Conservation (phyloP, 2,329 filamentous ascomycete species). For the Purpureocillium lavendulum region DNA sequence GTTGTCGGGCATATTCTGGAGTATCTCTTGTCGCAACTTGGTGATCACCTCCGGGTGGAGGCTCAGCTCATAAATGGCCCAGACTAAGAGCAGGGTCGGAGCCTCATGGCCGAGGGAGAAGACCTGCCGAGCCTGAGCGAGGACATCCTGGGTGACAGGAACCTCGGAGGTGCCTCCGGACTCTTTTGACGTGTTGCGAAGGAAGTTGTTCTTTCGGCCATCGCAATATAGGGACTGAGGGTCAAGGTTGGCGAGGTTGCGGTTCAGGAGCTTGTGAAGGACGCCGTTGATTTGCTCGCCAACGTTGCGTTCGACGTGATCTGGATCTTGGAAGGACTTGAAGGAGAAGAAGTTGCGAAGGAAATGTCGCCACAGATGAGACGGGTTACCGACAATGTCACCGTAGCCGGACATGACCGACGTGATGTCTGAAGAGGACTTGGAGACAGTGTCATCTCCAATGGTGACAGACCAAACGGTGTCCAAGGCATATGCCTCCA, state of each 20-base stretch:
- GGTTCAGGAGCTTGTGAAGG: background rate
- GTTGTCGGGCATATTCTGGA: background rate
- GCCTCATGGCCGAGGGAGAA: conserved; percentile 5
- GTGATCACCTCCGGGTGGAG: conserved; percentile 1
- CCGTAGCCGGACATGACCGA: background rate
- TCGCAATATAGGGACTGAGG: background rate
- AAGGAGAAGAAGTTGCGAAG: conserved; percentile 1
- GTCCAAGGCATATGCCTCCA: conserved; percentile 4
- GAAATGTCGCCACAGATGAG: conserved; percentile 4
- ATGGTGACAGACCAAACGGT: conserved; percentile 3
- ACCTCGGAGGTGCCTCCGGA: background rate
- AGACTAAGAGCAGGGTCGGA: conserved; percentile 1
- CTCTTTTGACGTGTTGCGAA: background rate
- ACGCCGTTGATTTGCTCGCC: background rate
- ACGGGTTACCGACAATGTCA: conserved; percentile 2
- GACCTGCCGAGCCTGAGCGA: conserved; percentile 4
- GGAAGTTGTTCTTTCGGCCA: background rate
- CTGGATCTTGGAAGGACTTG: conserved; percentile 1
- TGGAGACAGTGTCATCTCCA: conserved; percentile 1
- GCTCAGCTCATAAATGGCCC: conserved; percentile 3
- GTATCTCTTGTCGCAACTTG: conserved; percentile 1
- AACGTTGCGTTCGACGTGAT: conserved; percentile 1
- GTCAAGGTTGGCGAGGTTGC: background rate
- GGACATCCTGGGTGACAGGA: conserved; percentile 1
- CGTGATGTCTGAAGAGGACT: background rate